Evolutionary conservation across 2,329 filamentous ascomycete genomes (phyloP).

Genomic region (Nakataea oryzae): DNA sequence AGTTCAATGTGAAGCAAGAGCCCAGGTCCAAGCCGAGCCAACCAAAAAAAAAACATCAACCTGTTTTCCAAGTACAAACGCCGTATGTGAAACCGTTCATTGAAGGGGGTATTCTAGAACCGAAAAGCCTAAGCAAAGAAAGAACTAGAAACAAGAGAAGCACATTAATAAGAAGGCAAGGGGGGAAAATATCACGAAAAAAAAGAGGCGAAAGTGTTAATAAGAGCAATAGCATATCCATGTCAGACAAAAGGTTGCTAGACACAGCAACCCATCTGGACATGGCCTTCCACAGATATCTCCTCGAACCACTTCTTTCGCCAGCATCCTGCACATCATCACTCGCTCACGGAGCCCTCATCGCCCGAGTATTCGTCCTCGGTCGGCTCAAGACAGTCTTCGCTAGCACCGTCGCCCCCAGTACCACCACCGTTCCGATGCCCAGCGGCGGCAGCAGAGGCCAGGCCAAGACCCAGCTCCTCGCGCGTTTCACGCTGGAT

Average conservation of each 20-base stretch:
- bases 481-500: slow-evolving; percentile 69
- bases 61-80: neutral
- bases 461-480: slow-evolving; percentile 32
- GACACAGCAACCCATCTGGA: neutral
- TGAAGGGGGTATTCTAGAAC: slow-evolving; percentile 2
- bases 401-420: neutral
- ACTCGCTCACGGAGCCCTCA: slow-evolving; percentile 21
- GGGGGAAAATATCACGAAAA: neutral
- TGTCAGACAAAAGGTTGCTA: neutral
- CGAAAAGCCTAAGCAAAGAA: neutral
- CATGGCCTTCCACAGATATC: neutral
- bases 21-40: neutral
- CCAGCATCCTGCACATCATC: neutral
- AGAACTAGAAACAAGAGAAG: neutral
- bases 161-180: neutral
- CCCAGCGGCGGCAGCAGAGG: slow-evolving; percentile 3
- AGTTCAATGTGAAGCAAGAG: neutral
- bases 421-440: slow-evolving; percentile 4
- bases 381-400: too few species aligned
- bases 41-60: neutral
- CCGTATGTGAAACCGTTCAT: neutral
- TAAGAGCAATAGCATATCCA: neutral
- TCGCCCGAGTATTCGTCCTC: slow-evolving; percentile 12
- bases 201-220: neutral
- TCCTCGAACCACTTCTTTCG: neutral